Evolutionary conservation across 78 protist genomes (phyloP).

Genomic region (Trichosphaerium sp.): DNA sequence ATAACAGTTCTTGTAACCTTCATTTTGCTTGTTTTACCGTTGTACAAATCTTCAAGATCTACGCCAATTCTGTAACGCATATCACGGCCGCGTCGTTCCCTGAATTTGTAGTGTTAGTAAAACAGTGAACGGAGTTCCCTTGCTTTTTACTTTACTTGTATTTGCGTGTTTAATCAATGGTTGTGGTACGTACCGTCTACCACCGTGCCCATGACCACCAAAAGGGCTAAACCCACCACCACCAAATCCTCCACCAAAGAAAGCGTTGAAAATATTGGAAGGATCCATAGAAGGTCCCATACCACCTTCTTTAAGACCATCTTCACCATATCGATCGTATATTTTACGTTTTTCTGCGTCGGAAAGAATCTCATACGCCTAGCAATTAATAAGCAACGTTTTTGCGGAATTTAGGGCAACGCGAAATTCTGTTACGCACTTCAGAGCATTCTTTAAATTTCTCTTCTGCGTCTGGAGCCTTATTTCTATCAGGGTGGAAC

Average conservation of each 20-base stretch:
- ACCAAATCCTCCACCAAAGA: slow-evolving; percentile 76
- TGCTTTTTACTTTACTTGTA: too few relatives aligned
- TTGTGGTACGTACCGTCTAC: slow-evolving; percentile 36
- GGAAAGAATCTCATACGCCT: slow-evolving; percentile 84
- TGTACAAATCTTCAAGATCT: slow-evolving; percentile 88
- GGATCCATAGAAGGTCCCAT: slow-evolving; percentile 41
- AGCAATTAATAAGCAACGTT: too few relatives aligned
- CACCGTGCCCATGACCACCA: slow-evolving; percentile 1
- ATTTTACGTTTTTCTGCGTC: slow-evolving; percentile 71
- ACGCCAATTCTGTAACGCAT: slow-evolving; percentile 5
- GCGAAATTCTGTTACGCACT: background rate
- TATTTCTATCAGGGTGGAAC: slow-evolving; percentile 94
- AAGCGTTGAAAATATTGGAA: slow-evolving; percentile 53
- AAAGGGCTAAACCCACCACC: too few relatives aligned
- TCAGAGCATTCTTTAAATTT: slow-evolving; percentile 2
- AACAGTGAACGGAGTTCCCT: too few relatives aligned
- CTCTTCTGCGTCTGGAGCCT: slow-evolving; percentile 60
- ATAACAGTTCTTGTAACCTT: slow-evolving; percentile 60
- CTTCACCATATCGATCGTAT: slow-evolving; percentile 87
- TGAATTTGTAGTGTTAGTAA: too few relatives aligned
- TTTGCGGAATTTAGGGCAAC: background rate
- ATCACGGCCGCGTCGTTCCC: slow-evolving; percentile 24
- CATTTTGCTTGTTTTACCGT: slow-evolving; percentile 78
- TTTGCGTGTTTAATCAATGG: slow-evolving; percentile 30
- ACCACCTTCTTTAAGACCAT: slow-evolving; percentile 74